Evolutionary conservation across 169 alveolate species (phyloP).

Genomic region (Plasmodium yoelii): DNA sequence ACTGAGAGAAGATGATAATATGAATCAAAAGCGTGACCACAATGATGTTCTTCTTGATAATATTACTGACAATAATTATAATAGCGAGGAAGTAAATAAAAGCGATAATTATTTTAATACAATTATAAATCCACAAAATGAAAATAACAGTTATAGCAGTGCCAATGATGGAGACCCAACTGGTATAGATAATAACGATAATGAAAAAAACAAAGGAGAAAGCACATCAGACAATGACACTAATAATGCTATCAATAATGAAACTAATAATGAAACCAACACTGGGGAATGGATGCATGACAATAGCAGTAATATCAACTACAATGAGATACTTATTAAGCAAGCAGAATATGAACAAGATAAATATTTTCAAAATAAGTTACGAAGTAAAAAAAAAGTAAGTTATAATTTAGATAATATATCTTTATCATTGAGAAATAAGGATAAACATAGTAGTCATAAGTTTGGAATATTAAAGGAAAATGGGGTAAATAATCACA

Average conservation of each 20-base stretch:
- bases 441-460: not conserved
- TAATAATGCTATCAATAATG: slow-evolving; percentile 4
- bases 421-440: slow-evolving; percentile 52
- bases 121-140: not conserved
- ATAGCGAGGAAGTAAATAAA: not conserved
- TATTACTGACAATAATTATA: not conserved
- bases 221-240: slow-evolving; percentile 44
- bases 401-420: slow-evolving; percentile 67
- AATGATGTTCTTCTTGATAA: not conserved
- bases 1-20: slow-evolving; percentile 1
- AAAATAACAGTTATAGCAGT: not conserved
- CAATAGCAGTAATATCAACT: not conserved
- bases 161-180: not conserved
- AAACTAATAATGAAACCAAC: slow-evolving; percentile 12
- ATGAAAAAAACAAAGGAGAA: slow-evolving; percentile 4
- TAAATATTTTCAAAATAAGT: slow-evolving; percentile 33
- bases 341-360: slow-evolving; percentile 37
- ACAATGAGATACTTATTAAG: slow-evolving; percentile 37
- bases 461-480: not conserved
- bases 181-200: not conserved
- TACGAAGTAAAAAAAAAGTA: slow-evolving; percentile 52
- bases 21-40: not conserved
- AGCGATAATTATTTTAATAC: not conserved
- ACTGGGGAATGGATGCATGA: not conserved
- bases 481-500: slow-evolving; percentile 12